Base-by-base conservation (phyloP, 73 alveolate genomes). In the Effrenium voratum region DNA sequence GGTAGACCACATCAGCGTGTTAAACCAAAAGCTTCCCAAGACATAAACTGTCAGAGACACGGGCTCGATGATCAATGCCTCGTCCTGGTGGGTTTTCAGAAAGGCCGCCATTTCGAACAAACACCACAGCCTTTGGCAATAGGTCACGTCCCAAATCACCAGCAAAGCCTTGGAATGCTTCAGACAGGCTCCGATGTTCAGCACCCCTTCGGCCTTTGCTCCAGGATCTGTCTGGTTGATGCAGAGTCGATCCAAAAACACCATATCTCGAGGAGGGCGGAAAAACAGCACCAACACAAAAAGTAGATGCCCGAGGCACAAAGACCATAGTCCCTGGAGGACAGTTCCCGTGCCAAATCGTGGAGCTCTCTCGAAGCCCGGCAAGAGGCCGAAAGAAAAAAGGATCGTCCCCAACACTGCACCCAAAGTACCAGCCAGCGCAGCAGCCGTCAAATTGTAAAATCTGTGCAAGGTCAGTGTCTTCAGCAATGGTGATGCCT, bases 121-220 rank as follows among this genome's bases (percentile, higher is more conserved):
- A 36, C 93, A 83, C 93, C 93, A 83, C n/a, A 55, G 77, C 75
- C 93, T 32, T 0, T 40, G 38, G 1, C 22, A 24, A 36, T 49
- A 83, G 38, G 77, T 83, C 16, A 6, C 50, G 55, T 83, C 93
- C 52, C 40, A 49, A 3, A 83, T 5, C 55, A 83, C 93, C 41
- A 83, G 45, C 50, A 83, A 57, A 3, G 32, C 1, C 16, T 83
- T 52, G 50, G 93, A 50, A 40, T 57, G 34, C 76, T 83, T 83
- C 32, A 83, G 45, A 28, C 26, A 47, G 32, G 93, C 93, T 34
- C 93, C 75, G 19, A 83, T 49, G 77, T 83, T 83, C 28, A 83
- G 12, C 36, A 50, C 72, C 5, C 93, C 93, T 47, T 81, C 73
- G 13, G 91, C 24, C 72, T 81, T 81, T 50, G 19, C 12, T 32